These are phyloP conservation scores for Volvox carteri DNA, from an alignment of 163 green algal genomes.

Conservation along the genomic window DNA sequence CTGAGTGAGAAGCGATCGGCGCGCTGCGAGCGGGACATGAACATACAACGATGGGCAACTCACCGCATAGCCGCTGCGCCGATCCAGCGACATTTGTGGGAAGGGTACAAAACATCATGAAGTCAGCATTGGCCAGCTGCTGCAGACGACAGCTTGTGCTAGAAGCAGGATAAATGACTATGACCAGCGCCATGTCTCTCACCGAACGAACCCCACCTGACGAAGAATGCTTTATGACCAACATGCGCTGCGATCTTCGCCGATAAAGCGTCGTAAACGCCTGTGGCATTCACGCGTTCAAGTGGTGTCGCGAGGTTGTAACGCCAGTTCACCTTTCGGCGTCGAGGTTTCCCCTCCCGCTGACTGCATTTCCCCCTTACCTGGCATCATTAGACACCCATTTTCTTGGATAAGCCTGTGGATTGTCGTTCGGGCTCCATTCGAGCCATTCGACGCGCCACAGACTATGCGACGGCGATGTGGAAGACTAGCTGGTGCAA, in stretches of 20 bases:
- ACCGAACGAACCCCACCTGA: constrained; percentile 70
- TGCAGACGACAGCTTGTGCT: too few relatives aligned
- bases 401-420: constrained; percentile 68
- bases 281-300: constrained; percentile 43
- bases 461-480: background rate
- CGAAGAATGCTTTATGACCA: constrained; percentile 81
- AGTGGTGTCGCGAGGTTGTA: background rate
- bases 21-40: too few relatives aligned
- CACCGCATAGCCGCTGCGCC: constrained; percentile 42
- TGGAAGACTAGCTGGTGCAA: background rate
- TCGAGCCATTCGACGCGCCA: constrained; percentile 24
- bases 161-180: too few relatives aligned
- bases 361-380: too few relatives aligned
- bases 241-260: constrained; percentile 69
- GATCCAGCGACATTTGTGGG: background rate
- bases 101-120: too few relatives aligned
- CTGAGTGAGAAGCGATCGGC: too few relatives aligned
- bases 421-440: constrained; percentile 56
- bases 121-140: too few relatives aligned
- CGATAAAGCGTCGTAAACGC: constrained; percentile 83
- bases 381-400: constrained; percentile 66
- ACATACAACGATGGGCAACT: constrained; percentile 6
- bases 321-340: background rate
- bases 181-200: too few relatives aligned
- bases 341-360: background rate